Conservation (phyloP, 331 rosid species). For the Acacia concinna region DNA sequence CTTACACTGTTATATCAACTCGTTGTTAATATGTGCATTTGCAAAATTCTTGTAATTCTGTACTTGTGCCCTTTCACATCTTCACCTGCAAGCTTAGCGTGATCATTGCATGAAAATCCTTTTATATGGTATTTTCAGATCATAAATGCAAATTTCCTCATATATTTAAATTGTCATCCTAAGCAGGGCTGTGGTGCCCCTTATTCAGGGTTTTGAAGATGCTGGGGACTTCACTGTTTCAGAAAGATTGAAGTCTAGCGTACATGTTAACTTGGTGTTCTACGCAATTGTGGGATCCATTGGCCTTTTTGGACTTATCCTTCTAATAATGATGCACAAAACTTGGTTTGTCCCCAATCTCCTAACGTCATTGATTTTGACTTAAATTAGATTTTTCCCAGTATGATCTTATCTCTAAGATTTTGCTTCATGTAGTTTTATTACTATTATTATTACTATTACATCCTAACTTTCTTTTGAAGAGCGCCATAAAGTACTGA, state of each 20-base stretch:
- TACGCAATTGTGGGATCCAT: conserved; percentile 81
- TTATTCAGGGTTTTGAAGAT: conserved; percentile 99
- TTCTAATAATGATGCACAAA: conserved; percentile 63
- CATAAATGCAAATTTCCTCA: conserved; percentile 47
- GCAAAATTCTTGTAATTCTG: conserved; percentile 11
- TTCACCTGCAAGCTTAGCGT: conserved; percentile 19
- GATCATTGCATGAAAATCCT: conserved; percentile 16
- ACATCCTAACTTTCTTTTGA: conserved; percentile 19
- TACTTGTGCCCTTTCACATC: conserved; percentile 4
- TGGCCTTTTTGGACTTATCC: conserved; percentile 80
- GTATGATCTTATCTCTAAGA: conserved; percentile 17
- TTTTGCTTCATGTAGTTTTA: conserved; percentile 14
- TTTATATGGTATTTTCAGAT: conserved; percentile 30
- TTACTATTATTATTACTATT: background rate
- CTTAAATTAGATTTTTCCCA: conserved; percentile 27
- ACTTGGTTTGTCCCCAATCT: conserved; percentile 58
- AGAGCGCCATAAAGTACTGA: conserved; percentile 7
- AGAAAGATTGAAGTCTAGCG: conserved; percentile 91
- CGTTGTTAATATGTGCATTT: background rate
- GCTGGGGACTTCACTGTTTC: conserved; percentile 92
- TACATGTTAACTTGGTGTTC: conserved; percentile 82
- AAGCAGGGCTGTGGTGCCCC: conserved; percentile 99
- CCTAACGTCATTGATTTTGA: conserved; percentile 2
- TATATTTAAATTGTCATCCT: conserved; percentile 49
- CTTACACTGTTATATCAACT: too few relatives aligned